These are phyloP conservation scores for Staphylotrichum tortipilum DNA, from an alignment of 495 filamentous ascomycete species.

Conservation along the genomic window DNA sequence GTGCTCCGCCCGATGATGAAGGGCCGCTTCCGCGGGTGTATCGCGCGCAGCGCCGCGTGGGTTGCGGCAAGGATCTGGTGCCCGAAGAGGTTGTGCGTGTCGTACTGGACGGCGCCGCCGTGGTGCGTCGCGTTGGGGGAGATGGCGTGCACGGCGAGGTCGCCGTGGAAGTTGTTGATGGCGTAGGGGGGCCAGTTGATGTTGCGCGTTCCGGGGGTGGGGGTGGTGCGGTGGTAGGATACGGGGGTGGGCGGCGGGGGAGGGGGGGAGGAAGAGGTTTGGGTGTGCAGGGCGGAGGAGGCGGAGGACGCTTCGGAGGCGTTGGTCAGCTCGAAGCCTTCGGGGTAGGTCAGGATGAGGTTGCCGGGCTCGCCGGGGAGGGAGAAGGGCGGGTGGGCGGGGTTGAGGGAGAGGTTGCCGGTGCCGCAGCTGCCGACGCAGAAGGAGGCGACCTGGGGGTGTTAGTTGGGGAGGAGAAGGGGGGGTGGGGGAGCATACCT, in stretches of 20 bases:
- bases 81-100: slow-evolving; percentile 70
- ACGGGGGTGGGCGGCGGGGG: slow-evolving; percentile 32
- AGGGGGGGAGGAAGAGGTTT: slow-evolving; percentile 25
- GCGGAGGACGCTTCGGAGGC: slow-evolving; percentile 57
- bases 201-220: slow-evolving; percentile 62
- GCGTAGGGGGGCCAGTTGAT: slow-evolving; percentile 74
- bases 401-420: slow-evolving; percentile 59
- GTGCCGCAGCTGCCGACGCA: slow-evolving; percentile 72
- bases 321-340: slow-evolving; percentile 64
- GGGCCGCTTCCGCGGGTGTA: slow-evolving; percentile 60
- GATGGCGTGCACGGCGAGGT: slow-evolving; percentile 65
- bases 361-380: slow-evolving; percentile 60
- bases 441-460: slow-evolving; percentile 53
- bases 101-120: slow-evolving; percentile 67
- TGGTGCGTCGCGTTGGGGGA: slow-evolving; percentile 70
- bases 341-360: slow-evolving; percentile 55
- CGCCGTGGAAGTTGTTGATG: slow-evolving; percentile 72
- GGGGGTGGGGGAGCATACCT: slow-evolving; percentile 28
- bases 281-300: slow-evolving; percentile 19
- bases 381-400: slow-evolving; percentile 56
- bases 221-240: slow-evolving; percentile 52
- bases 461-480: not conserved
- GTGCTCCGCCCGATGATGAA: slow-evolving; percentile 84
- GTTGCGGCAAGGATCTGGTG: slow-evolving; percentile 74
- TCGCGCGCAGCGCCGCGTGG: slow-evolving; percentile 57